phyloP scores from a whole-genome alignment of 1,139 yeast genomes.

The Pichia sp. region DNA sequence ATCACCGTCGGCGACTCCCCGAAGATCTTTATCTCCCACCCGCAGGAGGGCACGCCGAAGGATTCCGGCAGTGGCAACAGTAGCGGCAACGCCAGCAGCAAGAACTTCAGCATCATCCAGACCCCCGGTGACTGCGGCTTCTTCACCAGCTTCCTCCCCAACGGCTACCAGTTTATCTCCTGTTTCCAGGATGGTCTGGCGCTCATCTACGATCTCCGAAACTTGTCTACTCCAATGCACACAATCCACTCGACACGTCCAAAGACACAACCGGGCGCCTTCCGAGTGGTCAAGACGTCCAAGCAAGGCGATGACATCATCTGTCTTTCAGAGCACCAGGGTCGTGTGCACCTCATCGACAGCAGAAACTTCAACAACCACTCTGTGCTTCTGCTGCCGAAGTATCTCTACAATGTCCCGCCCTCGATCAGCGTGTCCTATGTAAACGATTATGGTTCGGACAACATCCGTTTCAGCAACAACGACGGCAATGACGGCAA shows the following conservation, averaged over 20 bases:
- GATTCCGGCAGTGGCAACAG: conserved; percentile 18
- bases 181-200: conserved; percentile 86
- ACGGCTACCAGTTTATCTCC: conserved; percentile 69
- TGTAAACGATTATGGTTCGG: not conserved
- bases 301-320: conserved; percentile 71
- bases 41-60: conserved; percentile 30
- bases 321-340: conserved; percentile 78
- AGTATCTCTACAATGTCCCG: conserved; percentile 21
- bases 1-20: conserved; percentile 60
- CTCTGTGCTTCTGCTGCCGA: conserved; percentile 64
- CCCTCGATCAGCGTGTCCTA: conserved; percentile 9
- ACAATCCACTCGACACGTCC: conserved; percentile 58
- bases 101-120: conserved; percentile 36
- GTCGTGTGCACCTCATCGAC: conserved; percentile 80
- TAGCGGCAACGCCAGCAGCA: conserved; percentile 17
- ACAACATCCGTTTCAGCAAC: not conserved
- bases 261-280: conserved; percentile 45
- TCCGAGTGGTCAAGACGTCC: conserved; percentile 67
- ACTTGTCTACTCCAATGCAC: conserved; percentile 47
- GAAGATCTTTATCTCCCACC: conserved; percentile 47
- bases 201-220: conserved; percentile 70
- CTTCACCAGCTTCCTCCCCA: conserved; percentile 72
- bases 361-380: conserved; percentile 68
- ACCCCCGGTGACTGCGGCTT: conserved; percentile 77
- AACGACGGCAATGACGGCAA: conserved; percentile 12